Percentiles rank a stretch among this genome's conserved stretches.
Conservation (phyloP, 148 eudicot species). For the Agrostemma githago region DNA sequence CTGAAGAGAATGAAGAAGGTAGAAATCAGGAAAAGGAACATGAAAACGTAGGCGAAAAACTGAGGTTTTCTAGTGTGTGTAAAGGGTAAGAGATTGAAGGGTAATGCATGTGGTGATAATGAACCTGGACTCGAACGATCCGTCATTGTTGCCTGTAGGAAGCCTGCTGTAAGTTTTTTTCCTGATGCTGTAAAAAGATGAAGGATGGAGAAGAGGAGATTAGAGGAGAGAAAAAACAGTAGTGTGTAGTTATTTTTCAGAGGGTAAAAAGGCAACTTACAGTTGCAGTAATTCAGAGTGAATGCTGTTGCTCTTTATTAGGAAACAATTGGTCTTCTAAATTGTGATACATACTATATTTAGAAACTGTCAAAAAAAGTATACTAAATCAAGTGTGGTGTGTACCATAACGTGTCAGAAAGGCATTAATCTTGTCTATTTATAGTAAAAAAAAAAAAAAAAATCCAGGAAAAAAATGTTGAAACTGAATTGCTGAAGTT, state of each 20-base stretch:
- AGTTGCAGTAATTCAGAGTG: neutral
- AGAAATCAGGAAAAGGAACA: constrained; percentile 33
- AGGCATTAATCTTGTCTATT: no score
- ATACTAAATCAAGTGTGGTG: no score
- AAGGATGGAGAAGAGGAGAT: neutral
- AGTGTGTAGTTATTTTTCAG: neutral
- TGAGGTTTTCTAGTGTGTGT: constrained; percentile 26
- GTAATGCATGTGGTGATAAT: neutral
- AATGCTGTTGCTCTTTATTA: no score
- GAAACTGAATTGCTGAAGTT: no score
- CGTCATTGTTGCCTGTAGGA: constrained; percentile 14
- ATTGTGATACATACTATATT: no score
- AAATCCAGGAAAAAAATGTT: no score
- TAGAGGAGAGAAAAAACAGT: neutral
- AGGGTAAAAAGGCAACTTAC: neutral
- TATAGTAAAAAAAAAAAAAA: no score
- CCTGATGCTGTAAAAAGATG: neutral
- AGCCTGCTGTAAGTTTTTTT: neutral
- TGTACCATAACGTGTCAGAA: no score
- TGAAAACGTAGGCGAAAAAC: constrained; percentile 33
- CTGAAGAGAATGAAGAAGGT: constrained; percentile 34
- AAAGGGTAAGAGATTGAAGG: constrained; percentile 9
- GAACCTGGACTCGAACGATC: constrained; percentile 14
- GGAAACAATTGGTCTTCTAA: no score
- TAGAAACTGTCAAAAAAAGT: no score